Base-by-base conservation (phyloP, 2,329 filamentous ascomycete genomes). In the Colletotrichum tropicicola region DNA sequence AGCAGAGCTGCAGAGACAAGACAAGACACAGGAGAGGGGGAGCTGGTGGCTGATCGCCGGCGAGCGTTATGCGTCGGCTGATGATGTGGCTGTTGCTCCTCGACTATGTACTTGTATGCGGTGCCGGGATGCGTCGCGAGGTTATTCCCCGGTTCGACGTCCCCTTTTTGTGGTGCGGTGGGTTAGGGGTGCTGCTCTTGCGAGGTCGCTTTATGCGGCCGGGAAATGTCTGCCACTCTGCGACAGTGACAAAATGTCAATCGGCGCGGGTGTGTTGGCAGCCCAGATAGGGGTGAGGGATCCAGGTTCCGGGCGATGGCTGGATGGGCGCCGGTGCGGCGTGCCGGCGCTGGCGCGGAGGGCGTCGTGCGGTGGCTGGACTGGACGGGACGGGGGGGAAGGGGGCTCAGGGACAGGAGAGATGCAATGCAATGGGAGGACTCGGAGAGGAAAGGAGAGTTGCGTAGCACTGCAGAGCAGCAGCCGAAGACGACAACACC, bases 241-340 rank as follows among this genome's bases (percentile, higher is more conserved):
- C 39, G 21, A 43, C 60, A 35, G 28, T 47, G 48, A 25, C 48
- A 64, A 57, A 48, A 61, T 54, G 60, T 49, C 61, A 60, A 60
- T 48, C 47, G 59, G 23, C 35, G 25, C 49, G 43, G 48, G 21
- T 47, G 32, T 54, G 49, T 61, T 65, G 56, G 61, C 61, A 55
- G 48, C 55, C 15, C 39, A 41, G 43, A 54, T 47, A 44, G 35
- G 45, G 19, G 4, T 12, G 41, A 48, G 47, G 48, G 41, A 15
- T 45, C n/a, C 17, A 44, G 32, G 44, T 65, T 60, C 57, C 41
- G 32, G 43, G 28, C 37, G 49, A 55, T 44, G 61, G 61, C 56
- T 60, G 61, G 10, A 48, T 48, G 54, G 39, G 52, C 39, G 27
- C 17, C 52, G 52, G 52, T 55, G 39, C 52, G 52, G 52, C 52